Evolutionary conservation across 2,329 filamentous ascomycete genomes (phyloP).

Genomic region (Coniochaeta ligniaria): DNA sequence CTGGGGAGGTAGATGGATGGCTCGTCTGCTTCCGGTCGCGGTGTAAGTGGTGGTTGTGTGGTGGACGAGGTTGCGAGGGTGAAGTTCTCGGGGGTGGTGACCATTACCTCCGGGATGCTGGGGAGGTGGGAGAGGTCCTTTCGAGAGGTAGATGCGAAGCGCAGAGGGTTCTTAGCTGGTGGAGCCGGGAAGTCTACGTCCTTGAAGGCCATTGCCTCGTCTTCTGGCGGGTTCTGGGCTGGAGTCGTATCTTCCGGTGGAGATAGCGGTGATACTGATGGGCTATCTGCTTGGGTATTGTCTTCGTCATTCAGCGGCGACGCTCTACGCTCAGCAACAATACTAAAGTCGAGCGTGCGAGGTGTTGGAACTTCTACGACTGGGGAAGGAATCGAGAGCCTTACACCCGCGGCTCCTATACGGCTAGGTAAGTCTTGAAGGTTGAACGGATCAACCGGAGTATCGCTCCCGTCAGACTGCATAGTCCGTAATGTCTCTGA

Average conservation of each 20-base stretch:
- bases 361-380: slow-evolving; percentile 19
- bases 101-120: slow-evolving; percentile 33
- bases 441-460: slow-evolving; percentile 41
- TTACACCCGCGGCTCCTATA: slow-evolving; percentile 31
- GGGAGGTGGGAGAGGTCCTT: slow-evolving; percentile 19
- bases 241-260: slow-evolving; percentile 5
- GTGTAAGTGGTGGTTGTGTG: slow-evolving; percentile 1
- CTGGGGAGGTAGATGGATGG: slow-evolving; percentile 41
- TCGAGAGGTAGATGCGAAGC: slow-evolving; percentile 5
- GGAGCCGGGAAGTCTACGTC: slow-evolving; percentile 21
- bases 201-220: slow-evolving; percentile 8
- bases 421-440: slow-evolving; percentile 37
- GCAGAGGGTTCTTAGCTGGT: slow-evolving; percentile 20
- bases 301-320: slow-evolving; percentile 5
- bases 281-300: not conserved
- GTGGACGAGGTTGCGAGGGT: slow-evolving; percentile 4
- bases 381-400: slow-evolving; percentile 18
- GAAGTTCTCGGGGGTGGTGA: slow-evolving; percentile 15
- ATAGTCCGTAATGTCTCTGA: slow-evolving; percentile 19
- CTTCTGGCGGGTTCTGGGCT: not conserved
- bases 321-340: slow-evolving; percentile 8
- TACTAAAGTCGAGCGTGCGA: slow-evolving; percentile 11
- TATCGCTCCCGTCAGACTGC: slow-evolving; percentile 25
- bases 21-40: slow-evolving; percentile 14
- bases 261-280: not conserved